Conservation (phyloP, 441 rosid genomes). For the Jatropha podagrica region DNA sequence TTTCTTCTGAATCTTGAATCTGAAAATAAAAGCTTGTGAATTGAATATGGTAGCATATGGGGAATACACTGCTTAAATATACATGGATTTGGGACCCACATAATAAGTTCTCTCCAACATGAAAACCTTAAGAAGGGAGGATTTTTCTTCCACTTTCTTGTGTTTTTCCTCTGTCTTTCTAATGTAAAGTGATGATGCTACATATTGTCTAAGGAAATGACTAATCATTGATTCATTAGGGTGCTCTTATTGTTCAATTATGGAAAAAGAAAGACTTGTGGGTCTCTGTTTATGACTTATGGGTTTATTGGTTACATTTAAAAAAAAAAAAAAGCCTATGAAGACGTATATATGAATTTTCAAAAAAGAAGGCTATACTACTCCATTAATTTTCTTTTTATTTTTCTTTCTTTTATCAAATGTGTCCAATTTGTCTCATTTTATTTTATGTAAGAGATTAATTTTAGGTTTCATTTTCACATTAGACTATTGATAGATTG, state of each 20-base stretch:
- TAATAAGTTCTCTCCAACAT: constrained; percentile 13
- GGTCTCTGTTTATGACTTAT: neutral
- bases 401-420: neutral
- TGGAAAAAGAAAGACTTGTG: neutral
- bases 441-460: neutral
- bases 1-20: constrained; percentile 13
- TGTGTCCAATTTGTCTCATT: neutral
- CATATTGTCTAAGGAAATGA: constrained; percentile 21
- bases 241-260: constrained; percentile 9
- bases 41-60: constrained; percentile 1
- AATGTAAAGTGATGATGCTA: constrained; percentile 14
- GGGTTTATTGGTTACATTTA: no score
- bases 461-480: neutral
- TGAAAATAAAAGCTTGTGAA: constrained; percentile 8
- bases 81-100: constrained; percentile 19
- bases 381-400: neutral
- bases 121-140: neutral
- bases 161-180: constrained; percentile 29
- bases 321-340: neutral
- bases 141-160: constrained; percentile 35
- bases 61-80: constrained; percentile 20
- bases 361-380: neutral
- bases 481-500: neutral
- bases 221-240: constrained; percentile 33
- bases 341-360: neutral